Evolutionary conservation across 805 yeast species (phyloP).

Genomic region (Wickerhamiella cacticola): DNA sequence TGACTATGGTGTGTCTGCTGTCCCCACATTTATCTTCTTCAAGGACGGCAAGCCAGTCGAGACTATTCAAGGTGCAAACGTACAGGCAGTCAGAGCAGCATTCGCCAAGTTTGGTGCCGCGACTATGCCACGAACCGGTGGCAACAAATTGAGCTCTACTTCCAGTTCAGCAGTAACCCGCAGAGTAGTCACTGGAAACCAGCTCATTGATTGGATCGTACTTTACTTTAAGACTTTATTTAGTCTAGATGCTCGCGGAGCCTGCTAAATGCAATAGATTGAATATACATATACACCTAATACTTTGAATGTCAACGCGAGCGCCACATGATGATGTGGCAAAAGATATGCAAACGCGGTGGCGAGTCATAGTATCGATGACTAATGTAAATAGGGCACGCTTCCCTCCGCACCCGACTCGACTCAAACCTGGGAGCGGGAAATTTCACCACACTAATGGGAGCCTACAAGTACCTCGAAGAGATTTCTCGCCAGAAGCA

Average conservation of each 20-base stretch:
- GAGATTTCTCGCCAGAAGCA: conserved; percentile 99
- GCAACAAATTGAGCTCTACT: neutral
- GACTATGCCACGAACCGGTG: conserved; percentile 5
- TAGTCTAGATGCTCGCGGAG: conserved; percentile 19
- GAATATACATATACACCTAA: neutral
- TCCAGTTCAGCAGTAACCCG: neutral
- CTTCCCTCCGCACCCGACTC: conserved; percentile 5
- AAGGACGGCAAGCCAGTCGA: conserved; percentile 63
- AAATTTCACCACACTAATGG: conserved; percentile 38
- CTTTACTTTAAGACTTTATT: conserved; percentile 20
- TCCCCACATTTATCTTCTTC: conserved; percentile 64
- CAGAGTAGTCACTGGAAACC: neutral
- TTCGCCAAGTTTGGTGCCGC: conserved; percentile 11
- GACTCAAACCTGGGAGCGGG: neutral
- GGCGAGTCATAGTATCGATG: neutral
- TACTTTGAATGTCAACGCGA: neutral
- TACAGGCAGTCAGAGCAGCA: conserved; percentile 12
- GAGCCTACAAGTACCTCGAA: conserved; percentile 99
- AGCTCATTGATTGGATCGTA: conserved; percentile 11
- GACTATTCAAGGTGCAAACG: conserved; percentile 27
- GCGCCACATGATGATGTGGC: neutral
- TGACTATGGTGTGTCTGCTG: conserved; percentile 46
- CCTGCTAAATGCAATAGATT: neutral
- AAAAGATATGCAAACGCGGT: too few species aligned
- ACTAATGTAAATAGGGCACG: conserved; percentile 7